Conservation (phyloP, 23 red algal genomes). For the Gracilaria caudata region DNA sequence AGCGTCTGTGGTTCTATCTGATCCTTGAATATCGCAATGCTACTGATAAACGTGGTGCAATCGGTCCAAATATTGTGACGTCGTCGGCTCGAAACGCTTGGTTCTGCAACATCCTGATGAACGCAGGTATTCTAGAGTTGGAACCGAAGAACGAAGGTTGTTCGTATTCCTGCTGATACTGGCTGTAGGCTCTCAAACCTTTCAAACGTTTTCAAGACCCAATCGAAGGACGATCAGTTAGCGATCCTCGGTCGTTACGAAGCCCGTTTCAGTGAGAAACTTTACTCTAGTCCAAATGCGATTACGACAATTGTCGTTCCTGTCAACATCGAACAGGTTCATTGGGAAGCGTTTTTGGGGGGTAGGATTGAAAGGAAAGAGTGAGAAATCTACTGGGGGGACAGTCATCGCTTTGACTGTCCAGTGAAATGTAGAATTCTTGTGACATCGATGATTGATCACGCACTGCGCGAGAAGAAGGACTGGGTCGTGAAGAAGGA, state of each 20-base stretch:
- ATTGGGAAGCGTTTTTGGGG: background rate
- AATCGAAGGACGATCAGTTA: background rate
- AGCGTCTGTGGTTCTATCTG: too few species aligned
- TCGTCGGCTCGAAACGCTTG: too few species aligned
- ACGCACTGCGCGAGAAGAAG: background rate
- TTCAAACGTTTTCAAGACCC: background rate
- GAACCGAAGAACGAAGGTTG: background rate
- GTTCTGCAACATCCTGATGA: background rate
- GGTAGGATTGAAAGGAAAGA: background rate
- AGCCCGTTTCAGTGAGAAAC: background rate
- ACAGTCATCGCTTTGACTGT: background rate
- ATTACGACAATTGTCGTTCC: background rate
- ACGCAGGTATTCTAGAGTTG: background rate
- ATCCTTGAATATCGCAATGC: too few species aligned
- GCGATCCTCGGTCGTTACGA: background rate
- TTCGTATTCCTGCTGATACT: background rate
- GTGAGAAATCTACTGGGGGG: background rate
- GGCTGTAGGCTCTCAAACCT: background rate
- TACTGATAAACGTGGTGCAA: too few species aligned
- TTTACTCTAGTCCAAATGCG: too few species aligned
- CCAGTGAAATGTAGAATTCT: background rate
- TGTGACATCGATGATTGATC: background rate
- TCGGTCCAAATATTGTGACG: too few species aligned
- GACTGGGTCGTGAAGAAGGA: background rate
- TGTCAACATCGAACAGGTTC: background rate